Percentiles rank a stretch among this genome's conserved stretches.
These are phyloP conservation scores for Solanum rostratum DNA, from an alignment of 257 asterid species.

Conservation along the genomic window DNA sequence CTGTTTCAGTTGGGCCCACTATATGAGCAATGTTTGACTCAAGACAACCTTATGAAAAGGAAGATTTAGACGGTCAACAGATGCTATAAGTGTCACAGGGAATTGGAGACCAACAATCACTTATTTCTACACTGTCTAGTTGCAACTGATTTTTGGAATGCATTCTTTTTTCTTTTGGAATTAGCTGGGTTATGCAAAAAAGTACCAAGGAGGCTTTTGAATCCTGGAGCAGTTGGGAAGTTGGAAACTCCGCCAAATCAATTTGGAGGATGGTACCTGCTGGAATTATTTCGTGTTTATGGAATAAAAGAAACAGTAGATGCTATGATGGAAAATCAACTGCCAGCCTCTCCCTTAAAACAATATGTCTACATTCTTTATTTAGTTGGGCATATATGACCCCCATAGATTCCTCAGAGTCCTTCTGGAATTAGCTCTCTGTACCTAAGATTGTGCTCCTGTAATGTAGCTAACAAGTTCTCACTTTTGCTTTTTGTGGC, in stretches of 20 bases:
- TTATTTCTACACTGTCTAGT: neutral
- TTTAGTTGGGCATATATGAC: neutral
- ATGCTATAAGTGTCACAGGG: neutral
- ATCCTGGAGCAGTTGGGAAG: neutral
- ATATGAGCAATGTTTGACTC: neutral
- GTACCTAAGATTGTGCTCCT: neutral
- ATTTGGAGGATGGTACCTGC: neutral
- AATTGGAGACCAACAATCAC: neutral
- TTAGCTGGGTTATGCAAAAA: neutral
- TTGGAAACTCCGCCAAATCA: neutral
- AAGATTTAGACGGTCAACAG: neutral
- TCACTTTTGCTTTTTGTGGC: neutral
- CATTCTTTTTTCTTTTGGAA: neutral
- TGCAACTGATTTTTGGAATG: neutral
- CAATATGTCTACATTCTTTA: neutral
- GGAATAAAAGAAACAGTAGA: neutral
- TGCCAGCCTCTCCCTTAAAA: neutral
- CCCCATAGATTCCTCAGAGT: neutral
- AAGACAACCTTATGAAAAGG: neutral
- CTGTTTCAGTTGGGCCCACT: neutral
- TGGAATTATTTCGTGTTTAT: neutral
- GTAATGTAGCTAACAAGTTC: neutral
- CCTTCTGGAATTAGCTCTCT: neutral
- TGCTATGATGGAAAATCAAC: neutral
- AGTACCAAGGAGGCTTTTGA: neutral